Percentiles rank a stretch among this genome's conserved stretches.
Evolutionary conservation across 2,329 filamentous ascomycete species (phyloP).

Genomic region (Colletotrichum noveboracense): DNA sequence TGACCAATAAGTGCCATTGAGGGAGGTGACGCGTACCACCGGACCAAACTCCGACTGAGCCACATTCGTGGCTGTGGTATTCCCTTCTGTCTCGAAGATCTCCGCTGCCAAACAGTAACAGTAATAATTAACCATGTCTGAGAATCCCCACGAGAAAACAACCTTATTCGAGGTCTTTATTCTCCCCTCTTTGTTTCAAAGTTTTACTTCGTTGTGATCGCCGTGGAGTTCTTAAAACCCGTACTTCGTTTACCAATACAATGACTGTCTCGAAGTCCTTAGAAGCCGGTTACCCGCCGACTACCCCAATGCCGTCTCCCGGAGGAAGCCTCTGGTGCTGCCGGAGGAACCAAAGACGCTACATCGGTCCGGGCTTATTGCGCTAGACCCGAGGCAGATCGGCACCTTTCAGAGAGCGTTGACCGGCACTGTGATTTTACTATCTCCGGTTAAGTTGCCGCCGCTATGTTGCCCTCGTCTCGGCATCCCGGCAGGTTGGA

Average conservation of each 20-base stretch:
- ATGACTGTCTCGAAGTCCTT: not conserved
- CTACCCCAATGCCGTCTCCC: not conserved
- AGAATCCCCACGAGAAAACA: not conserved
- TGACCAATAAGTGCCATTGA: not conserved
- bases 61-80: not conserved
- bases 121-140: not conserved
- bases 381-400: not conserved
- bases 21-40: not conserved
- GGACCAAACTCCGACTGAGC: not conserved
- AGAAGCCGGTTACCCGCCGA: not conserved
- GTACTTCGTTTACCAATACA: not conserved
- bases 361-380: not conserved
- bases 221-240: not conserved
- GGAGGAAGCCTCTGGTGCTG: not conserved
- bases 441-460: not conserved
- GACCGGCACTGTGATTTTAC: not conserved
- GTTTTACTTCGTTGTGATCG: not conserved
- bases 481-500: not conserved
- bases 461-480: not conserved
- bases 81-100: not conserved
- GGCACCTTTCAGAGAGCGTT: not conserved
- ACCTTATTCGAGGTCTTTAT: not conserved
- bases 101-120: not conserved
- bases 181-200: not conserved
- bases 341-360: not conserved